Percentiles rank a stretch among this genome's conserved stretches.
These are phyloP conservation scores for Lagenaria siceraria DNA, from an alignment of 306 rosid species.

Conservation along the genomic window DNA sequence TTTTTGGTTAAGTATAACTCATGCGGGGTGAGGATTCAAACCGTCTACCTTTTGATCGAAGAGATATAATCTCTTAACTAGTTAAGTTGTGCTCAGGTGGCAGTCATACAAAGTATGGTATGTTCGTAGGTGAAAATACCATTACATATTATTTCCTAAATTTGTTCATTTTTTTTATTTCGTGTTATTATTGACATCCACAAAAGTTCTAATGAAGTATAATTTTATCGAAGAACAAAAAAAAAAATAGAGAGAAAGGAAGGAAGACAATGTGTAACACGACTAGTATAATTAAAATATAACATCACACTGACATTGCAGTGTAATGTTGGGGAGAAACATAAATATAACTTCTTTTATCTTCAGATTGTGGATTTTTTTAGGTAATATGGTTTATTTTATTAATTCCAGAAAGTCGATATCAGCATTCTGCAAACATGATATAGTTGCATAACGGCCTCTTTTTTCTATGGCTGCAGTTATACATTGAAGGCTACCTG, in stretches of 20 bases:
- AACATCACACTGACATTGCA: background rate
- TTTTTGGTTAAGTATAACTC: too few species aligned
- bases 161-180: background rate
- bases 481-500: slow-evolving; percentile 92
- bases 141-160: background rate
- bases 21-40: background rate
- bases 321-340: background rate
- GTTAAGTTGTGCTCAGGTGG: background rate
- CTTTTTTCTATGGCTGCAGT: slow-evolving; percentile 42
- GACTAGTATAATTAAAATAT: background rate
- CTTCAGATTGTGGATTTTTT: background rate
- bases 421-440: background rate
- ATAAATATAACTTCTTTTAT: background rate
- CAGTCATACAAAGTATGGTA: background rate
- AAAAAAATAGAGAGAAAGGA: background rate
- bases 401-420: background rate
- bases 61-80: background rate
- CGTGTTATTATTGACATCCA: background rate
- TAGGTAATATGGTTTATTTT: background rate
- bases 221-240: background rate
- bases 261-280: background rate
- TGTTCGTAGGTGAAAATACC: background rate
- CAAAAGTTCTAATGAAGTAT: background rate
- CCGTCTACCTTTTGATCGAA: background rate
- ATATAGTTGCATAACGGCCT: background rate